These are phyloP conservation scores for Anisodus acutangulus DNA, from an alignment of 257 asterid species.

Conservation along the genomic window DNA sequence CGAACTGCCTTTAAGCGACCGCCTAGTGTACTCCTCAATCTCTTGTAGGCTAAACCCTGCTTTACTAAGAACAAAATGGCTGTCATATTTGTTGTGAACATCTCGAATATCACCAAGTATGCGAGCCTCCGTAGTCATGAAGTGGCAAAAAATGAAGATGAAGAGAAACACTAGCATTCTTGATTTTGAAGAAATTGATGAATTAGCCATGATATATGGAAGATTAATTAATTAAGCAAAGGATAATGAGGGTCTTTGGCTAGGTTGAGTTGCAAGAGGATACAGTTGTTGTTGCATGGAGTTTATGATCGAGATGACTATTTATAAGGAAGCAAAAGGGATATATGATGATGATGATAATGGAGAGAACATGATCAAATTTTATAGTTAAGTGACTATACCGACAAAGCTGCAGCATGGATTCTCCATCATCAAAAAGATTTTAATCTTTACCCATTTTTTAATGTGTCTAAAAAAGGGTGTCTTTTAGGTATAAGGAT, in stretches of 20 bases:
- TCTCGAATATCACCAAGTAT: conserved; percentile 20
- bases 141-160: conserved; percentile 27
- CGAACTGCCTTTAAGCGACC: conserved; percentile 33
- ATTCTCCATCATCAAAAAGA: conserved; percentile 12
- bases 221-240: not conserved
- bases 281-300: conserved; percentile 40
- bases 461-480: not conserved
- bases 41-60: conserved; percentile 41
- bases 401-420: conserved; percentile 52
- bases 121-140: conserved; percentile 33
- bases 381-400: conserved; percentile 42
- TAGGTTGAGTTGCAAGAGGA: not conserved
- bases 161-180: conserved; percentile 30
- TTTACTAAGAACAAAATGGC: conserved; percentile 36
- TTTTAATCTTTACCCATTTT: not conserved
- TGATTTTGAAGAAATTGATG: conserved; percentile 26
- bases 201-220: conserved; percentile 44
- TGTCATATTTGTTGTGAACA: conserved; percentile 1
- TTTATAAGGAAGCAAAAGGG: conserved; percentile 38
- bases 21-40: conserved; percentile 38
- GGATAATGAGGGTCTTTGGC: not conserved
- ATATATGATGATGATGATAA: conserved; percentile 43
- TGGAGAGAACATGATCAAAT: conserved; percentile 53
- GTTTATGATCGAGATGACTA: conserved; percentile 34
- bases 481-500: not conserved